Evolutionary conservation across 768 basidiomycete genomes (phyloP).

Genomic region (Hypsizygus marmoreus): DNA sequence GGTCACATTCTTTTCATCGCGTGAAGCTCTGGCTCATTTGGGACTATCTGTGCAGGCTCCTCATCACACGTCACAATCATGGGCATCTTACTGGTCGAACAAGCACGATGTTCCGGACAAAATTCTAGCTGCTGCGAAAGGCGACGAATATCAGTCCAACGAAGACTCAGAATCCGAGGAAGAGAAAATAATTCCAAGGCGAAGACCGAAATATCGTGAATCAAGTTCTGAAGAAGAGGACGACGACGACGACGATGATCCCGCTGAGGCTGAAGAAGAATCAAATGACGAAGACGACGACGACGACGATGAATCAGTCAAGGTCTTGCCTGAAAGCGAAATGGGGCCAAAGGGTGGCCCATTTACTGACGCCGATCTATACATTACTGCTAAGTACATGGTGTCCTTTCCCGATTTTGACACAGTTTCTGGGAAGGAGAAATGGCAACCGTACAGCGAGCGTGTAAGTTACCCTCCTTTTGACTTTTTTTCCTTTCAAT

Average conservation of each 20-base stretch:
- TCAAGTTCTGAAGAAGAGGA: slow-evolving; percentile 33
- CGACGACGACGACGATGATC: slow-evolving; percentile 27
- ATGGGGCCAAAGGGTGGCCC: slow-evolving; percentile 55
- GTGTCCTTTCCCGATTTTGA: slow-evolving; percentile 50
- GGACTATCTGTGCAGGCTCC: slow-evolving; percentile 47
- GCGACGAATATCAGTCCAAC: slow-evolving; percentile 29
- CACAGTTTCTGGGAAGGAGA: slow-evolving; percentile 39
- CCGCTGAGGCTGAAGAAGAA: slow-evolving; percentile 18
- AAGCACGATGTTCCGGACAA: slow-evolving; percentile 69
- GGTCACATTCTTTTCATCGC: slow-evolving; percentile 3
- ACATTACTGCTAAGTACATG: slow-evolving; percentile 61
- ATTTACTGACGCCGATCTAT: slow-evolving; percentile 64
- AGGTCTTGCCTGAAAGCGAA: slow-evolving; percentile 38
- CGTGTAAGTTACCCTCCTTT: slow-evolving; percentile 37
- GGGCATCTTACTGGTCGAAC: slow-evolving; percentile 68
- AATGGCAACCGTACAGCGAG: slow-evolving; percentile 57
- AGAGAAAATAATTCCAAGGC: slow-evolving; percentile 22
- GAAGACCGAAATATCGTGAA: slow-evolving; percentile 36
- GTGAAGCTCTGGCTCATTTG: not conserved
- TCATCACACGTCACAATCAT: slow-evolving; percentile 63
- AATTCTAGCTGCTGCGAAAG: slow-evolving; percentile 49
- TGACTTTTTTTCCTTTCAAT: not conserved
- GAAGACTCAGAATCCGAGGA: slow-evolving; percentile 24
- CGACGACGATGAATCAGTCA: slow-evolving; percentile 32
- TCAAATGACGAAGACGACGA: slow-evolving; percentile 34